Evolutionary conservation across 1,284 basidiomycete genomes (phyloP).

Genomic region (Pisolithus thermaeus): DNA sequence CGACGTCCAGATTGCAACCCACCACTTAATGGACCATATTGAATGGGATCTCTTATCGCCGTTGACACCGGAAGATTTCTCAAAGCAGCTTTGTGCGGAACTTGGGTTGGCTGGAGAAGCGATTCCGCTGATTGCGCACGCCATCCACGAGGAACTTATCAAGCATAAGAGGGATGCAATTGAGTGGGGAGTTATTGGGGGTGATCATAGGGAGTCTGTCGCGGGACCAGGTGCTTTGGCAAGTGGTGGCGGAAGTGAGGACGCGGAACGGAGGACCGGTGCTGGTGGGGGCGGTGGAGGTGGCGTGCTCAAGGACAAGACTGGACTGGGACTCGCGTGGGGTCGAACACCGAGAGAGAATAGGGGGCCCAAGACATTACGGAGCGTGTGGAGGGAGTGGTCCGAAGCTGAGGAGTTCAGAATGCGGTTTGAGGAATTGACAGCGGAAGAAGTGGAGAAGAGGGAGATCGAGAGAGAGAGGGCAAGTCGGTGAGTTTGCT

Average conservation of each 20-base stretch:
- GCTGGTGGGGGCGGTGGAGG: constrained; percentile 22
- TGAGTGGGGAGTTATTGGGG: constrained; percentile 84
- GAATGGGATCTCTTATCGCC: constrained; percentile 97
- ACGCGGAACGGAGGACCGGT: constrained; percentile 26
- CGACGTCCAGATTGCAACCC: constrained; percentile 93
- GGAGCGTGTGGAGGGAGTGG: constrained; percentile 95
- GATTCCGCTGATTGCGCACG: constrained; percentile 83
- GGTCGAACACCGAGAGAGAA: constrained; percentile 64
- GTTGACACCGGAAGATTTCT: constrained; percentile 86
- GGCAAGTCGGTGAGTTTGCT: constrained; percentile 56
- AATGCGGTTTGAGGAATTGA: constrained; percentile 85
- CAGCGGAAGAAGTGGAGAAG: constrained; percentile 86
- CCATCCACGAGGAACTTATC: constrained; percentile 90
- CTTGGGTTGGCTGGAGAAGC: constrained; percentile 88
- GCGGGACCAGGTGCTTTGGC: constrained; percentile 9
- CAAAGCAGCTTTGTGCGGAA: constrained; percentile 76
- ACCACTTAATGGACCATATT: constrained; percentile 90
- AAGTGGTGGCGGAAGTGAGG: constrained; percentile 23
- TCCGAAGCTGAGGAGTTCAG: constrained; percentile 86
- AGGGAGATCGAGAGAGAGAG: constrained; percentile 79
- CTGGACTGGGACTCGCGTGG: constrained; percentile 67
- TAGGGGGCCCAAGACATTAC: constrained; percentile 74
- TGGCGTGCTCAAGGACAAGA: constrained; percentile 66
- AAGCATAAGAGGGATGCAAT: constrained; percentile 93
- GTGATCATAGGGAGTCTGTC: constrained; percentile 34